Conservation (phyloP, 2,329 filamentous ascomycete species). For the Capronia americana region DNA sequence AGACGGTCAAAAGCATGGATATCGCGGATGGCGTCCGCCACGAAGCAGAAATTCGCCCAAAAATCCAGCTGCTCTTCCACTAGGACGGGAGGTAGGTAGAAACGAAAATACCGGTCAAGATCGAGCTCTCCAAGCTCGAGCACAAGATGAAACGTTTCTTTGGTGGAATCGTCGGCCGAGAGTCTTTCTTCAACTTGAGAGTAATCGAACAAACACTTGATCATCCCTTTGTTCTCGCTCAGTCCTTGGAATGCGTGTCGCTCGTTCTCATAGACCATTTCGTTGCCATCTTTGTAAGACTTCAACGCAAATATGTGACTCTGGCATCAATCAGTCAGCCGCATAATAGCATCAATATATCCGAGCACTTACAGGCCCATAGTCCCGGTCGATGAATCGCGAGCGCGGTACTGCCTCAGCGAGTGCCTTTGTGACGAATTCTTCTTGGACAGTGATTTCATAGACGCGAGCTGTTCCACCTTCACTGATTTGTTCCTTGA, state of each 20-base stretch:
- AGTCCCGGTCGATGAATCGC: neutral
- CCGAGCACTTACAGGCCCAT: conserved; percentile 5
- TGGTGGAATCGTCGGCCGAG: neutral
- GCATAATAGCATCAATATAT: neutral
- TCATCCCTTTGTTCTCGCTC: conserved; percentile 38
- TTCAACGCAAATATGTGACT: conserved; percentile 45
- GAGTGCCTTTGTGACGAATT: neutral
- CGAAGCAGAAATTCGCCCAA: neutral
- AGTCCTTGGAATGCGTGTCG: conserved; percentile 43
- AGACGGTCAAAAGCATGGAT: neutral
- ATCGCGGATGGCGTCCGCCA: neutral
- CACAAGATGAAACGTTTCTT: neutral
- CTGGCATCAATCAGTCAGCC: conserved; percentile 8
- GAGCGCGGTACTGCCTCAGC: neutral
- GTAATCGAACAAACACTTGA: conserved; percentile 45
- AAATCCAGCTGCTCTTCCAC: neutral
- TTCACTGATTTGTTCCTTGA: neutral
- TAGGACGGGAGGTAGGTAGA: neutral
- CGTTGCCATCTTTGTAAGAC: conserved; percentile 36
- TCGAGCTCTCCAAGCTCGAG: neutral
- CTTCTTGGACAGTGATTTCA: neutral
- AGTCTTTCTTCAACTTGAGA: conserved; percentile 14
- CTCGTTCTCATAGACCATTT: conserved; percentile 42
- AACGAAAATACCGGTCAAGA: neutral
- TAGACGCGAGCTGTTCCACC: neutral